phyloP scores from a whole-genome alignment of 2,329 filamentous ascomycete genomes.

The Colletotrichum phormii region DNA sequence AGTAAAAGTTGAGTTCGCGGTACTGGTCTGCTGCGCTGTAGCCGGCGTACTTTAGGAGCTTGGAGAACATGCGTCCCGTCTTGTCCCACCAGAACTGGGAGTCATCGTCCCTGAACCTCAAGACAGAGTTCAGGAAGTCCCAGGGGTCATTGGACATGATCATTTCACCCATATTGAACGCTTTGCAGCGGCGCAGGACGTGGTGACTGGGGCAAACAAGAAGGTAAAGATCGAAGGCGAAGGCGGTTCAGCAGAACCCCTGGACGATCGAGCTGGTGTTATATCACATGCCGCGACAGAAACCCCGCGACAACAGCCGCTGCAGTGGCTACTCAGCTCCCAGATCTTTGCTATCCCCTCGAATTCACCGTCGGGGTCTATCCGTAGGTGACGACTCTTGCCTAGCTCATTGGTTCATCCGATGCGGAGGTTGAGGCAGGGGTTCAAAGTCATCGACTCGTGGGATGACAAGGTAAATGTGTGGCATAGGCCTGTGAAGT shows the following conservation, averaged over 20 bases:
- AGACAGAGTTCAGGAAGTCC: constrained; percentile 32
- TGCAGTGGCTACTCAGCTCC: not conserved
- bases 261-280: not conserved
- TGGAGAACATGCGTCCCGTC: constrained; percentile 32
- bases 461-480: constrained; percentile 1
- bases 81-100: constrained; percentile 34
- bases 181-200: not conserved
- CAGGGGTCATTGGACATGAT: constrained; percentile 31
- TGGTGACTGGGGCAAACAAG: not conserved
- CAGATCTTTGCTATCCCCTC: not conserved
- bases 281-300: constrained; percentile 3
- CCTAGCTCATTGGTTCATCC: constrained; percentile 3
- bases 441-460: constrained; percentile 10
- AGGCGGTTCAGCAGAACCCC: not conserved
- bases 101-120: constrained; percentile 32
- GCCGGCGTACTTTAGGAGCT: constrained; percentile 28
- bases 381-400: not conserved
- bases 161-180: constrained; percentile 24
- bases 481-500: not conserved
- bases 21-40: constrained; percentile 32
- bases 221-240: not conserved
- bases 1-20: constrained; percentile 34
- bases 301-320: not conserved
- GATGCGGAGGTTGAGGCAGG: constrained; percentile 6
- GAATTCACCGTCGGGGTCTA: not conserved